Evolutionary conservation across 1,139 yeast genomes (phyloP), one percentile per base, ranked within the genome.

Genomic region (Zygosaccharomyces sapae): DNA sequence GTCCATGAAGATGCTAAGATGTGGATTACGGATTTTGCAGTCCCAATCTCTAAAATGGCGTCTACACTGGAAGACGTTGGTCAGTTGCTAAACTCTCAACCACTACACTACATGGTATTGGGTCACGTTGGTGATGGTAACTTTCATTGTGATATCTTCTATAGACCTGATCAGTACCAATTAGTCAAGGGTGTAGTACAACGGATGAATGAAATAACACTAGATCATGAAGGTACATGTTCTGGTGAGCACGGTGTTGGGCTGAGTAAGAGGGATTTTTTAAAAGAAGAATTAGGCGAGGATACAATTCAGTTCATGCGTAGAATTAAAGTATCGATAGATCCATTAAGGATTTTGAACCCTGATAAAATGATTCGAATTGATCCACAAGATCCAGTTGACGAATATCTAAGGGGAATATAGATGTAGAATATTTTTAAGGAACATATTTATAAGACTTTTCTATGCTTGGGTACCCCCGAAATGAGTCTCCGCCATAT

Each of bases 241-340:
- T 77, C 82, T 1, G 85, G 85, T 8, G 85, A 80, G 55, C 85
- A 80, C 55, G 85, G 85, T 2, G 74, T 80, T 46, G 85, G 85
- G 0, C 68, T 72, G 40, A 81, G 83, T 8, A 80, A 80, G 55
- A 64, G 85, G 51, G 70, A 69, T 19, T 72, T 75, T 45, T 59
- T 80, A 41, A 70, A 69, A 30, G 54, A 65, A 41, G 86, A 80
- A 58, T 59, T 80, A 29, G 84, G 85, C 0, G 63, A 62, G 9
- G 73, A 70, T 8, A 70, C 83, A 0, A 72, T 80, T 33, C 76
- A 74, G 55, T 59, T 77, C 39, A 80, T 80, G 85, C 71, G 85
- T 57, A 71, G 71, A 41, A 54, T 80, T 30, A 80, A 80, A 56
- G 50, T 76, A 45, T 73, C 82, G 1, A 57, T 80, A 38, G 85